Evolutionary conservation across 2,329 filamentous ascomycete genomes (phyloP), one percentile per base, ranked within the genome.

Genomic region (Alternaria triticimaculans): DNA sequence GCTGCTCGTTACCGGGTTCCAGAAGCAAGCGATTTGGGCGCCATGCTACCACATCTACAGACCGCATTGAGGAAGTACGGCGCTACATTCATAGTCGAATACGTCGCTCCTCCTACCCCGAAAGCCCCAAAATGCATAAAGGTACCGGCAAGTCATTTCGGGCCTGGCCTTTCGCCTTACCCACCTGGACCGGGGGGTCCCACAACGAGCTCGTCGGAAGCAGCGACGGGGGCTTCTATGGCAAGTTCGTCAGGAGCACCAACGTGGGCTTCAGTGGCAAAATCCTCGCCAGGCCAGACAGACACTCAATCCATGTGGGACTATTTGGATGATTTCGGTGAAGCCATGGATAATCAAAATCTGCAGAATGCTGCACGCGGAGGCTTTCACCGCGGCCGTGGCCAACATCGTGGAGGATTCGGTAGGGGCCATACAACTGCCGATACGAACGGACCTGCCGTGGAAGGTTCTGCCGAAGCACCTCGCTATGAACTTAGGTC

Each of bases 1-100:
- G 15, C 21, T n/a, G 23, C 23, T 9, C 30, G 8, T 43, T 15
- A 20, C 9, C 43, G 0, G 11, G 6, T 20, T 4, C 28, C 20
- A 11, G 14, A 12, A 14, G 12, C 8, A 12, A 21, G 41, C 14
- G 44, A 53, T 30, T n/a, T 63, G 26, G 30, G 41, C 11, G 9
- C 48, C 20, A 55, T 62, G 30, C 55, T 70, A 9, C 44, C 55
- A 25, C 44, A 46, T 43, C 18, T 70, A 10, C 62, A 64, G 25
- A 26, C 20, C 4, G 46, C 49, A 3, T 37, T 68, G 30, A 45
- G 66, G 20, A 60, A 54, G 15, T 57, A 54, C 21, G 58, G 58
- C 10, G 45, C 50, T 30, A 59, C 45, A 23, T 43, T 56, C 43
- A n/a, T 28, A 25, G 33, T 58, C 25, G 23, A 46, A 25, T 44